Conservation (phyloP, 75 land plant genomes). For the Cryptomeria japonica region DNA sequence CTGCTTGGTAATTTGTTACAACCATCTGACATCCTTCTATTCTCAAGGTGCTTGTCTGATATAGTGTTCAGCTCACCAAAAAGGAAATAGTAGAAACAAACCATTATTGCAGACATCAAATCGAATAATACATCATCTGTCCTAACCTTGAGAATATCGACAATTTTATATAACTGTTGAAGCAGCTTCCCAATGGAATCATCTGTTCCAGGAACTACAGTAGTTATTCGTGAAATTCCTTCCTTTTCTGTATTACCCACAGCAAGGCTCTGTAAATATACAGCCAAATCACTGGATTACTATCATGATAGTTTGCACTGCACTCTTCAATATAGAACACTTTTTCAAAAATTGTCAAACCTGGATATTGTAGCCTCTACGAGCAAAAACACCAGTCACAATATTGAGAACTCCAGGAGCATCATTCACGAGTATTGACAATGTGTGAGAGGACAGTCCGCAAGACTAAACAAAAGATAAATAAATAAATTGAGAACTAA, state of each 20-base stretch:
- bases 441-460: constrained; percentile 85
- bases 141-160: constrained; percentile 83
- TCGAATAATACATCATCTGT: not conserved
- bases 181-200: constrained; percentile 89
- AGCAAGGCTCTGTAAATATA: constrained; percentile 78
- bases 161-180: constrained; percentile 77
- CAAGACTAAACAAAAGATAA: constrained; percentile 45
- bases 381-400: constrained; percentile 87
- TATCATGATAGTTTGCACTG: not conserved
- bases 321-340: not conserved
- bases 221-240: constrained; percentile 88
- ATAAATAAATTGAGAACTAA: not conserved
- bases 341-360: constrained; percentile 27
- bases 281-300: not conserved
- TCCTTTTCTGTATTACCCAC: constrained; percentile 88
- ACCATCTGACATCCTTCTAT: not conserved
- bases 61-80: not conserved
- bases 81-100: not conserved
- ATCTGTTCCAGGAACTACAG: constrained; percentile 96
- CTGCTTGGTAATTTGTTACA: not conserved
- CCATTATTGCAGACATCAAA: not conserved
- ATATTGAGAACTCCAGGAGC: constrained; percentile 89
- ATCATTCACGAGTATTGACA: constrained; percentile 90
- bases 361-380: constrained; percentile 97
- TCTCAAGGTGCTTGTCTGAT: not conserved